Evolutionary conservation across 495 filamentous ascomycete species (phyloP).

Genomic region (Hypoxylon lienhwacheense): DNA sequence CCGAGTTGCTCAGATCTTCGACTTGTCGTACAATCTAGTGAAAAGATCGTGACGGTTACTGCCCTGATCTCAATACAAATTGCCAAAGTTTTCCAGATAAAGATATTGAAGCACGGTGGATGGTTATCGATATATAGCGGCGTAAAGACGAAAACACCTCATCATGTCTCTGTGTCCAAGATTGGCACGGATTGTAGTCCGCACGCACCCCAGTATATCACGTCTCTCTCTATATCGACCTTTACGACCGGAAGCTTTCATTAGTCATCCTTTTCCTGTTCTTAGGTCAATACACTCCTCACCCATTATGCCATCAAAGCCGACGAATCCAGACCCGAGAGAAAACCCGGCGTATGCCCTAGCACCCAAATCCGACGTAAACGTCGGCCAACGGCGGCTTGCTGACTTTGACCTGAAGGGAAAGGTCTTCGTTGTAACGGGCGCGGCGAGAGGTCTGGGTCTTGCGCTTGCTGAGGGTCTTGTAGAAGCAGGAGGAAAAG

Average conservation of each 20-base stretch:
- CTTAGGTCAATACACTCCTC: conserved; percentile 17
- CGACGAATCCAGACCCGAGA: conserved; percentile 29
- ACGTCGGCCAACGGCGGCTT: conserved; percentile 36
- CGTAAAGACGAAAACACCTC: no score
- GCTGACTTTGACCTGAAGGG: conserved; percentile 58
- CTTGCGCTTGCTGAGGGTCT: conserved; percentile 68
- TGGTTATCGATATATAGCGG: conserved; percentile 4
- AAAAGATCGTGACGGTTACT: neutral
- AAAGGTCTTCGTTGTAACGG: conserved; percentile 64
- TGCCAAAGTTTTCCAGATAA: neutral
- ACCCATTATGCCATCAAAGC: conserved; percentile 3
- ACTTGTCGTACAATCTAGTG: neutral
- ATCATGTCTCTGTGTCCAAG: conserved; percentile 24
- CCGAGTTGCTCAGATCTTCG: neutral
- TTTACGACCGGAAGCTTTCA: neutral
- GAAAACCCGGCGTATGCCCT: conserved; percentile 31
- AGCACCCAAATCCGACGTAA: conserved; percentile 26
- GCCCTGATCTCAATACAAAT: neutral
- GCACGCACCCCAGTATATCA: conserved; percentile 5
- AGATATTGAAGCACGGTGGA: neutral
- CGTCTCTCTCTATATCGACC: neutral
- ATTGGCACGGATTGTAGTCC: conserved; percentile 17
- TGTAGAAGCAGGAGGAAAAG: conserved; percentile 69
- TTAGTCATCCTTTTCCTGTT: neutral
- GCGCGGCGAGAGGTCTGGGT: conserved; percentile 64